Conservation (phyloP, 139 green algal genomes). For the Penium margaritaceum region DNA sequence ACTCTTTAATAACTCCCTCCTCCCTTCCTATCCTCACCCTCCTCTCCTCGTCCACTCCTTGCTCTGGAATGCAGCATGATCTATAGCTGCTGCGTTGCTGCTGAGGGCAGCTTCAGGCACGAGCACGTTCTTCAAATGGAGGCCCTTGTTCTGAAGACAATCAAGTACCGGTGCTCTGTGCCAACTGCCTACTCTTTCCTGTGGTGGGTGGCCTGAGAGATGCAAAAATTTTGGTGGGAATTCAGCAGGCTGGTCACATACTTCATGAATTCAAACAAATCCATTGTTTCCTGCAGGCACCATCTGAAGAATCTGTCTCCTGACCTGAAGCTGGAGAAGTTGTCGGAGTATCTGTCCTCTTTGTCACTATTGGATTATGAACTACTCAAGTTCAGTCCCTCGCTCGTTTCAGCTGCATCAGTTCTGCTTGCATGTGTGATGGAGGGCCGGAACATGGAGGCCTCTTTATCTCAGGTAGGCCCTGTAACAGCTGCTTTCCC, state of each 20-base stretch:
- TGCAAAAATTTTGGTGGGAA: not conserved
- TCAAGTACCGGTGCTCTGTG: slow-evolving; percentile 31
- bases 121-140: slow-evolving; percentile 37
- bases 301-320: slow-evolving; percentile 4
- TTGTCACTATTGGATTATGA: slow-evolving; percentile 31
- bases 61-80: slow-evolving; percentile 37
- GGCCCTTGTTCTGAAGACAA: slow-evolving; percentile 20
- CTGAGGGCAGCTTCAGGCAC: slow-evolving; percentile 26
- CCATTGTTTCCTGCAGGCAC: slow-evolving; percentile 2
- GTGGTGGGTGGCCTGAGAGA: not conserved
- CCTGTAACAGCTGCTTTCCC: too few relatives aligned
- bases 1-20: not conserved
- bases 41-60: too few relatives aligned
- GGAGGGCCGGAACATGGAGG: too few relatives aligned
- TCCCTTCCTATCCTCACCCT: not conserved
- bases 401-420: slow-evolving; percentile 18
- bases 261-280: too few relatives aligned
- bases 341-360: slow-evolving; percentile 21
- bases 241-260: not conserved
- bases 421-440: slow-evolving; percentile 12
- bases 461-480: too few relatives aligned
- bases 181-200: slow-evolving; percentile 36
- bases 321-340: slow-evolving; percentile 1
- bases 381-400: slow-evolving; percentile 22
- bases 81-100: slow-evolving; percentile 26